These are phyloP conservation scores for Coniochaeta sp. DNA, from an alignment of 2,329 filamentous ascomycete species.

Conservation along the genomic window DNA sequence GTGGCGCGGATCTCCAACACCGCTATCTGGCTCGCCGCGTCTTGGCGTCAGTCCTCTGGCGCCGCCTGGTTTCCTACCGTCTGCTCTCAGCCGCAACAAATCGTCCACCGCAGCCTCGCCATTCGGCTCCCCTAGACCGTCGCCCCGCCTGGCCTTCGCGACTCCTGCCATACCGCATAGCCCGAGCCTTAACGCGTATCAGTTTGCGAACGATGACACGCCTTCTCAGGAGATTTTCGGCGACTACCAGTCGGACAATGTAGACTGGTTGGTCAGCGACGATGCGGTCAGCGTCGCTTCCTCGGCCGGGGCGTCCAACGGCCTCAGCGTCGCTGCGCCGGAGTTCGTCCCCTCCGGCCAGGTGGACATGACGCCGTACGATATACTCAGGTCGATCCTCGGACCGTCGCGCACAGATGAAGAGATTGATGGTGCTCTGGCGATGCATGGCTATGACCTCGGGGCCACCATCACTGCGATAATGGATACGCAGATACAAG, in stretches of 20 bases:
- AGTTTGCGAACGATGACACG: constrained; percentile 77
- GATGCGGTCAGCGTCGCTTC: constrained; percentile 75
- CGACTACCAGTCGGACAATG: constrained; percentile 86
- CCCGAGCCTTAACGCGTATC: constrained; percentile 88
- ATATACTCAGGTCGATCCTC: constrained; percentile 92
- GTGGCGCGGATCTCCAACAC: constrained; percentile 80
- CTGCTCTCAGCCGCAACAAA: constrained; percentile 68
- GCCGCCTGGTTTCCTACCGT: constrained; percentile 75
- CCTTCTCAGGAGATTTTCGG: constrained; percentile 81
- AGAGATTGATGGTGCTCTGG: constrained; percentile 87
- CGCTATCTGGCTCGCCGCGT: constrained; percentile 74
- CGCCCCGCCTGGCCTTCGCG: constrained; percentile 81
- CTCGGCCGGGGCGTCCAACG: constrained; percentile 59
- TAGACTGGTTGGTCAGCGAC: constrained; percentile 92
- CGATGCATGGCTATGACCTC: constrained; percentile 84
- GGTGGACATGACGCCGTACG: constrained; percentile 93
- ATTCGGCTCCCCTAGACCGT: constrained; percentile 89
- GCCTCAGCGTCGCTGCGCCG: constrained; percentile 70
- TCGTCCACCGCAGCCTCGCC: constrained; percentile 71
- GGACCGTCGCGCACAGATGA: constrained; percentile 86
- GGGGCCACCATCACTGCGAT: constrained; percentile 85
- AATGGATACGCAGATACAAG: constrained; percentile 77
- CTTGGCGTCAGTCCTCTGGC: constrained; percentile 76
- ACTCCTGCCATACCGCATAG: constrained; percentile 90
- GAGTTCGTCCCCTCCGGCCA: constrained; percentile 66